Base-by-base conservation (phyloP, 345 rosid genomes). In the Mangifera indica region DNA sequence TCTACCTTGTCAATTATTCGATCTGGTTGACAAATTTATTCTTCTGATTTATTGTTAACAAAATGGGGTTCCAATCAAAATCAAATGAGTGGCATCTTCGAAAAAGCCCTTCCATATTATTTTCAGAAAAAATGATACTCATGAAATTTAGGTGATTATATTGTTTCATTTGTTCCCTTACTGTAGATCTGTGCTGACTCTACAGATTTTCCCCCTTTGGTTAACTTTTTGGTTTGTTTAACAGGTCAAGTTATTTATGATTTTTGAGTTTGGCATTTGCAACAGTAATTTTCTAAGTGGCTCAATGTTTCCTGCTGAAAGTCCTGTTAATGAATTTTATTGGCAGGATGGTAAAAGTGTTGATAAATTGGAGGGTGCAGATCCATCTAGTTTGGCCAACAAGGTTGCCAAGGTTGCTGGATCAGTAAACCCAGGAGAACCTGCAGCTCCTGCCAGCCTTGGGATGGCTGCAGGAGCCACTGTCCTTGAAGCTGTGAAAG, bases 361-460 rank as follows among this genome's bases (percentile, higher is more conserved):
- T 51, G 98, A 93, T 81, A 84, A 83, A 60, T 83, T 96, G 84
- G 99, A 89, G 72, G 99, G 99, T 44, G 97, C 98, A 63, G 94
- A 96, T 77, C 98, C 99, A 32, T 89, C 99, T 52, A 82, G 91
- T 76, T 86, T 96, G 82, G 97, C 98, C 21, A 93, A 89, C 82
- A 96, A 91, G 80, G 92, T 93, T 53, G 86, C 95, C 40, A 89
- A 85, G 84, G 78, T 91, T 60, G 87, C 90, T 2, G 95, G 95
- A 18, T 81, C 86, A 10, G 82, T 80, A 64, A 86, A 83, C 25
- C 78, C 90, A 63, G 83, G 82, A 32, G 93, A 86, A 71, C 87
- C 99, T 80, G 97, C 99, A 12, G 93, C 97, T 75, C 99, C 98
- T 67, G 97, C 99, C 66, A 96, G 98, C 85, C 88, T 93, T 63